Evolutionary conservation across 371 early-diverging fungal species (phyloP).

Genomic region (Mucor racemosus): DNA sequence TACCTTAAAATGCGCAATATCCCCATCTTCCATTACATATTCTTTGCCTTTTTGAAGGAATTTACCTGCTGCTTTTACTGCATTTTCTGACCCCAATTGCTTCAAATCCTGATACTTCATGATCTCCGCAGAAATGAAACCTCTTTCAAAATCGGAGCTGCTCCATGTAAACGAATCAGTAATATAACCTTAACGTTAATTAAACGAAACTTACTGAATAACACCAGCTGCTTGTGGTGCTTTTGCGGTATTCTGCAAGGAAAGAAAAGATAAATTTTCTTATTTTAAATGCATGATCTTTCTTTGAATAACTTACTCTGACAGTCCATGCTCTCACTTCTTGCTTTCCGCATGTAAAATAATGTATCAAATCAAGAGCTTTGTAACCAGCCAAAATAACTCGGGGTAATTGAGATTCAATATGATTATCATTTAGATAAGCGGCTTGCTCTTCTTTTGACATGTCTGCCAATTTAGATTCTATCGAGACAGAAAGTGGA

Average conservation of each 20-base stretch:
- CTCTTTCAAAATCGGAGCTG: slow-evolving; percentile 87
- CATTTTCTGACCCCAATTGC: slow-evolving; percentile 59
- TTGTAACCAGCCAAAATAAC: slow-evolving; percentile 87
- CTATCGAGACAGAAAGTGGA: slow-evolving; percentile 86
- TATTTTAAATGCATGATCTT: neutral
- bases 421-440: slow-evolving; percentile 39
- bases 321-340: slow-evolving; percentile 90
- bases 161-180: slow-evolving; percentile 32
- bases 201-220: slow-evolving; percentile 53
- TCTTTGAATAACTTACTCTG: slow-evolving; percentile 40
- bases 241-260: slow-evolving; percentile 66
- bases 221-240: slow-evolving; percentile 96
- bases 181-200: neutral
- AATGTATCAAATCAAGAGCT: slow-evolving; percentile 87
- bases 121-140: slow-evolving; percentile 94
- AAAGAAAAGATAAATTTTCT: neutral
- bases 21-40: slow-evolving; percentile 95
- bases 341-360: slow-evolving; percentile 88
- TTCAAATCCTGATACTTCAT: slow-evolving; percentile 73
- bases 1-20: slow-evolving; percentile 79
- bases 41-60: slow-evolving; percentile 93
- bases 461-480: slow-evolving; percentile 60
- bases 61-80: slow-evolving; percentile 49
- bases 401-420: slow-evolving; percentile 69
- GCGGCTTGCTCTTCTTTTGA: slow-evolving; percentile 47